Evolutionary conservation across 352 stramenopile species (phyloP), one percentile per base, ranked within the genome.

Genomic region (Pythium sp.): DNA sequence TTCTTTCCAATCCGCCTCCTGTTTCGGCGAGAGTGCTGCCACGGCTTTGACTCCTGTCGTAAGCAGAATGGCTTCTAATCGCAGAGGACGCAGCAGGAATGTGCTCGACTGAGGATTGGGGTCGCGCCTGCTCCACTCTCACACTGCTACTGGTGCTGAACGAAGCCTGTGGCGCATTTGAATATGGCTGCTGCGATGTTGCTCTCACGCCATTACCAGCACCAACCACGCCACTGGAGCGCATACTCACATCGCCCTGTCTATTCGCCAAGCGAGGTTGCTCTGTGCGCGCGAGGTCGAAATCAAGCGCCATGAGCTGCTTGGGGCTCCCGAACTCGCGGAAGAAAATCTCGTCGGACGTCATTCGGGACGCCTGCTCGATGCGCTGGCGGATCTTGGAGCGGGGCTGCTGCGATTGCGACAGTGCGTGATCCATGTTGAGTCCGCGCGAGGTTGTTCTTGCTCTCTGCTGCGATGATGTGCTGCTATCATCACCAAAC

Each of bases 271-370:
- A 20, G 70, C 58, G 54, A 53, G 28, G 46, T 69, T 71, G 41
- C 8, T 64, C 67, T 18, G 71, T 69, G 0, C 73, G 69, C 28
- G 59, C 72, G 60, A 88, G 73, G 49, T 85, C 80, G 47, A 82
- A 80, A 58, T 79, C 76, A 18, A 77, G 62, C 4, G 62, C 64
- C 57, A 80, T 59, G 9, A 91, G 73, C 53, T 84, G 71, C 30
- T 89, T 80, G n/a, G 71, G 51, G 54, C 70, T 75, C 32, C 83
- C 85, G 58, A 93, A 93, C 49, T 82, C 65, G 64, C 87, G 68
- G 58, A 82, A 89, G 73, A 93, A 93, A 32, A 91, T 81, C 22
- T 89, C 71, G 43, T 93, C 77, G 22, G 71, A 66, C 20, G 74
- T 84, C 15, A 84, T 58, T 7, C 71, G 62, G 24, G 83, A 75